Evolutionary conservation across 495 filamentous ascomycete genomes (phyloP).

Genomic region (Beverwykella pulmonaria): DNA sequence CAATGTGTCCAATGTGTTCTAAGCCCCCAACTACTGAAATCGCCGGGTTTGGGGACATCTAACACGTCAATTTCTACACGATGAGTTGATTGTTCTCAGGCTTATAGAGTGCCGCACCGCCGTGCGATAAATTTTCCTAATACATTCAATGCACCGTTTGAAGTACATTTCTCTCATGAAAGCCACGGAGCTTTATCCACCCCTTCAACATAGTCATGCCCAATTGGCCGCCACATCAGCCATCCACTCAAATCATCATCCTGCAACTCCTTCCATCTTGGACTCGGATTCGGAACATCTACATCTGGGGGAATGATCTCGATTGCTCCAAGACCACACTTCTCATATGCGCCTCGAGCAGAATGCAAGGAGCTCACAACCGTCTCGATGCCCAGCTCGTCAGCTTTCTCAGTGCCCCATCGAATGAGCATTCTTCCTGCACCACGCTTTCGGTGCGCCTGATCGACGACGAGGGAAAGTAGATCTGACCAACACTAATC

Average conservation of each 20-base stretch:
- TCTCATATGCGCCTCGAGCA: constrained; percentile 45
- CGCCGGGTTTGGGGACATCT: too few relatives aligned
- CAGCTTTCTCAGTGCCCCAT: constrained; percentile 46
- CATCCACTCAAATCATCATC: constrained; percentile 25
- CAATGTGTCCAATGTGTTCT: too few relatives aligned
- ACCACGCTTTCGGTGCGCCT: constrained; percentile 32
- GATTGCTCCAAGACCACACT: constrained; percentile 41
- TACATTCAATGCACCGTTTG: too few relatives aligned
- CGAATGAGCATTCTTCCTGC: constrained; percentile 45
- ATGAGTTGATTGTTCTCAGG: too few relatives aligned
- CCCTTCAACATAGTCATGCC: constrained; percentile 20
- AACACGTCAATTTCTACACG: too few relatives aligned
- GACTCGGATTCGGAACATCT: constrained; percentile 17
- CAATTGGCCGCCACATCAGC: constrained; percentile 30
- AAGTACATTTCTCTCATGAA: background rate
- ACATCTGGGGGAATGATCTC: constrained; percentile 21
- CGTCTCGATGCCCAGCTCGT: constrained; percentile 46
- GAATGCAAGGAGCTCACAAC: constrained; percentile 42
- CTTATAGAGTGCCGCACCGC: too few relatives aligned
- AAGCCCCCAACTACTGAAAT: too few relatives aligned
- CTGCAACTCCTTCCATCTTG: constrained; percentile 26
- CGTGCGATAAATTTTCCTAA: too few relatives aligned
- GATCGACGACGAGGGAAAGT: constrained; percentile 16
- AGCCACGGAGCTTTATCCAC: constrained; percentile 30
- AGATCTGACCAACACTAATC: constrained; percentile 19